A percentile compares a stretch with the other conserved stretches of the same genome.
phyloP scores from a whole-genome alignment of 2,329 filamentous ascomycete genomes.

The Fonsecaea monophora region DNA sequence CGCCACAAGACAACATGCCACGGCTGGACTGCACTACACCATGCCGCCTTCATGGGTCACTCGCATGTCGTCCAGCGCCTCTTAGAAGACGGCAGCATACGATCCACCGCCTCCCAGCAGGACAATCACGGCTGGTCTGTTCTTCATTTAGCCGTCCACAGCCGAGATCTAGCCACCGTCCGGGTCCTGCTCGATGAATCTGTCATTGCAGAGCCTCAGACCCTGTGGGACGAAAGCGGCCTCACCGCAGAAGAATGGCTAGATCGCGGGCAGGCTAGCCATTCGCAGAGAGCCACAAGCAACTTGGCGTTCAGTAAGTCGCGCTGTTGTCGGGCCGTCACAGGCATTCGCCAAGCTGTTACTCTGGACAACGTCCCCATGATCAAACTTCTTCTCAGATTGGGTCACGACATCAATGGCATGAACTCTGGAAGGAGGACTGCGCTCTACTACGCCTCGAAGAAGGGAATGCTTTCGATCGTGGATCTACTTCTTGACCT shows the following conservation, averaged over 20 bases:
- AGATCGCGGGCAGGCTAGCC: conserved; percentile 9
- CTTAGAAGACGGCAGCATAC: conserved; percentile 9
- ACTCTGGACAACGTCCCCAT: conserved; percentile 37
- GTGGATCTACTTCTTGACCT: conserved; percentile 41
- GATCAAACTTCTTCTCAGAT: conserved; percentile 39
- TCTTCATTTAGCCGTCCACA: conserved; percentile 20
- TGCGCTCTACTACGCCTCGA: conserved; percentile 42
- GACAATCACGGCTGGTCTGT: conserved; percentile 20
- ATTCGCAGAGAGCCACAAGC: conserved; percentile 32
- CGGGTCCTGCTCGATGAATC: conserved; percentile 10
- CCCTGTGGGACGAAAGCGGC: conserved; percentile 7
- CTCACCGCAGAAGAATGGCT: conserved; percentile 15
- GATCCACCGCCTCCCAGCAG: conserved; percentile 14
- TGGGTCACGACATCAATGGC: conserved; percentile 40
- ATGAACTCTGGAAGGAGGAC: conserved; percentile 41
- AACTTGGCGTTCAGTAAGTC: conserved; percentile 43
- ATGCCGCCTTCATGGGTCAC: conserved; percentile 11
- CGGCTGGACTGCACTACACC: conserved; percentile 14
- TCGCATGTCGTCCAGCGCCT: conserved; percentile 9
- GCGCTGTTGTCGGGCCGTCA: conserved; percentile 42
- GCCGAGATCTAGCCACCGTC: conserved; percentile 19
- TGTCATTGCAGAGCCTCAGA: conserved; percentile 10
- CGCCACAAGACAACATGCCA: conserved; percentile 8
- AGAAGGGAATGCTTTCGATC: conserved; percentile 38
- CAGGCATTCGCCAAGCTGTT: conserved; percentile 41